Evolutionary conservation across 140 eudicot species (phyloP).

Genomic region (Senecio squalidus): DNA sequence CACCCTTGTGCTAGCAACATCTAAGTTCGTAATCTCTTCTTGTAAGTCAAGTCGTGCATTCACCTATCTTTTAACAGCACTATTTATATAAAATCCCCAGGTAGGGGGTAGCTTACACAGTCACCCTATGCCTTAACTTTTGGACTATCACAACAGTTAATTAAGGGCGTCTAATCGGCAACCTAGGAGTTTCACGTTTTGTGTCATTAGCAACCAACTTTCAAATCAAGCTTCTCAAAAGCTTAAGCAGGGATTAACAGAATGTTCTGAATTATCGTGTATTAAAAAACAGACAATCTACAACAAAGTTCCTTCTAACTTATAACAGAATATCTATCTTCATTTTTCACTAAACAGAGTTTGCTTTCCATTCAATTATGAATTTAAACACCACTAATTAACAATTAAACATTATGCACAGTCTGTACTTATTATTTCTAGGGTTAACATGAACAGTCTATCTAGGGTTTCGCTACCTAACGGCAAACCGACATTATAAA

Average conservation of each 20-base stretch:
- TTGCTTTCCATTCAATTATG: too few species aligned
- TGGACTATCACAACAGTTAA: neutral
- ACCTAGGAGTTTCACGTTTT: neutral
- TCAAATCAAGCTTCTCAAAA: slow-evolving; percentile 4
- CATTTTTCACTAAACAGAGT: too few species aligned
- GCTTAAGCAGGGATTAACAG: neutral
- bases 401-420: too few species aligned
- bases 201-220: neutral
- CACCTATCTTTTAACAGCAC: too few species aligned
- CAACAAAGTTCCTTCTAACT: neutral
- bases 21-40: too few species aligned
- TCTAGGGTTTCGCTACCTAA: slow-evolving; percentile 23
- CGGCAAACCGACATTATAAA: slow-evolving; percentile 8
- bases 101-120: neutral
- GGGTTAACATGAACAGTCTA: neutral
- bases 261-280: neutral
- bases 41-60: too few species aligned
- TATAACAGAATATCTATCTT: too few species aligned
- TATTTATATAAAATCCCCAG: neutral
- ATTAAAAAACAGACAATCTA: neutral
- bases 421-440: too few species aligned
- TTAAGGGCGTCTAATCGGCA: neutral
- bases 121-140: neutral
- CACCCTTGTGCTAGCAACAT: too few species aligned
- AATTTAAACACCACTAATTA: too few species aligned